These are phyloP conservation scores for Plasmodium gaboni DNA, from an alignment of 169 alveolate genomes.

Conservation along the genomic window DNA sequence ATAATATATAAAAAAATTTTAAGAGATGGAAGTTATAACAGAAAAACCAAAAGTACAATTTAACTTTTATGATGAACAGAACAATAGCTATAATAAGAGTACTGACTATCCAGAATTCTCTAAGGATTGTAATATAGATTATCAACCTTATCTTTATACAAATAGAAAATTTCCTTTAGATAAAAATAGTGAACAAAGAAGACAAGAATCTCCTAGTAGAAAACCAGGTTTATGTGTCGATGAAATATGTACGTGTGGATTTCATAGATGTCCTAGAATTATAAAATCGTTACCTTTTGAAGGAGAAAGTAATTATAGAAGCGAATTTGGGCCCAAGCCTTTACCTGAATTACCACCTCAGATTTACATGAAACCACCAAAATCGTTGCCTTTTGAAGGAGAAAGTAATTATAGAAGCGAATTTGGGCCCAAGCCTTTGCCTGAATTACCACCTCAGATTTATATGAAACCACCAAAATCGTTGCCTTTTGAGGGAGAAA, in stretches of 20 bases:
- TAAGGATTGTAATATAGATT: slow-evolving; percentile 17
- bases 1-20: not conserved
- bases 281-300: slow-evolving; percentile 77
- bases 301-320: slow-evolving; percentile 79
- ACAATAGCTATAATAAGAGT: slow-evolving; percentile 14
- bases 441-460: slow-evolving; percentile 50
- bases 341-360: slow-evolving; percentile 69
- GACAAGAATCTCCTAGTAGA: slow-evolving; percentile 79
- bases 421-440: slow-evolving; percentile 81
- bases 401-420: slow-evolving; percentile 77
- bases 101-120: slow-evolving; percentile 18
- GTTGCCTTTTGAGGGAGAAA: slow-evolving; percentile 81
- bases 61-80: slow-evolving; percentile 33
- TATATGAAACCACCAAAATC: slow-evolving; percentile 70
- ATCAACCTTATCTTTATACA: slow-evolving; percentile 27
- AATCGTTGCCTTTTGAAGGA: slow-evolving; percentile 79
- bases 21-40: slow-evolving; percentile 41
- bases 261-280: slow-evolving; percentile 79
- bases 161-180: slow-evolving; percentile 50
- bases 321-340: slow-evolving; percentile 80
- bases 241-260: slow-evolving; percentile 83
- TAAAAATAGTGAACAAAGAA: slow-evolving; percentile 77
- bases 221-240: slow-evolving; percentile 83
- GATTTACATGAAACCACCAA: slow-evolving; percentile 54
- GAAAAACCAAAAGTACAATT: slow-evolving; percentile 62